These are phyloP conservation scores for Talaromyces piceae DNA, from an alignment of 2,329 filamentous ascomycete genomes.

Conservation along the genomic window DNA sequence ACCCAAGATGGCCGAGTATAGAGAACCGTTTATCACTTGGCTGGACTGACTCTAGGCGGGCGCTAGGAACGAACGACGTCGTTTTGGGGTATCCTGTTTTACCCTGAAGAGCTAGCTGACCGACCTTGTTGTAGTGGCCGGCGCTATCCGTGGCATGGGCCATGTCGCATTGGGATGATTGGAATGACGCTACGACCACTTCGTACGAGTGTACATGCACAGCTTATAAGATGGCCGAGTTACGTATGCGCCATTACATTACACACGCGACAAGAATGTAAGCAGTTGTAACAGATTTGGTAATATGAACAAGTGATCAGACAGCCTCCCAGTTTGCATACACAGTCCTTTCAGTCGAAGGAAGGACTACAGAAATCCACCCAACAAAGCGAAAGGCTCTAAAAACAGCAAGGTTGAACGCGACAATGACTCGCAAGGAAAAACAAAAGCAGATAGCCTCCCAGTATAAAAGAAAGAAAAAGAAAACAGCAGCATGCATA, in stretches of 20 bases:
- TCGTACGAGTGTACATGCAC: too few species aligned
- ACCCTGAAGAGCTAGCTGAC: not conserved
- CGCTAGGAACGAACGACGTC: not conserved
- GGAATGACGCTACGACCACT: not conserved
- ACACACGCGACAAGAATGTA: not conserved
- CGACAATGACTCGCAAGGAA: slow-evolving; percentile 12
- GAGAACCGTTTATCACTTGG: not conserved
- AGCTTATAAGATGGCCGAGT: too few species aligned
- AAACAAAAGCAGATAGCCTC: slow-evolving; percentile 19
- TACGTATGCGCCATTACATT: not conserved
- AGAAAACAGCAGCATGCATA: slow-evolving; percentile 2
- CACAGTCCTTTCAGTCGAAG: slow-evolving; percentile 10
- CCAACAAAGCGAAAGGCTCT: slow-evolving; percentile 13
- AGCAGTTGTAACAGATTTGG: not conserved
- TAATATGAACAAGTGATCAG: slow-evolving; percentile 24
- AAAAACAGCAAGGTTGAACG: slow-evolving; percentile 8
- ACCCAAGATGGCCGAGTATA: too few species aligned
- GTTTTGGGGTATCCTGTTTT: not conserved
- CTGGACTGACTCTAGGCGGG: not conserved
- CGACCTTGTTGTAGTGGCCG: not conserved
- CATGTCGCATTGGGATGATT: not conserved
- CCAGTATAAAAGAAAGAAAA: slow-evolving; percentile 13
- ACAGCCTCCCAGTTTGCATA: slow-evolving; percentile 31
- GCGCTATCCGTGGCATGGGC: not conserved
- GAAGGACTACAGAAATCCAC: slow-evolving; percentile 21